A percentile compares a stretch with the other conserved stretches of the same genome.
Conservation (phyloP, 176 grass and related monocot species). For the Cenchrus americanus region DNA sequence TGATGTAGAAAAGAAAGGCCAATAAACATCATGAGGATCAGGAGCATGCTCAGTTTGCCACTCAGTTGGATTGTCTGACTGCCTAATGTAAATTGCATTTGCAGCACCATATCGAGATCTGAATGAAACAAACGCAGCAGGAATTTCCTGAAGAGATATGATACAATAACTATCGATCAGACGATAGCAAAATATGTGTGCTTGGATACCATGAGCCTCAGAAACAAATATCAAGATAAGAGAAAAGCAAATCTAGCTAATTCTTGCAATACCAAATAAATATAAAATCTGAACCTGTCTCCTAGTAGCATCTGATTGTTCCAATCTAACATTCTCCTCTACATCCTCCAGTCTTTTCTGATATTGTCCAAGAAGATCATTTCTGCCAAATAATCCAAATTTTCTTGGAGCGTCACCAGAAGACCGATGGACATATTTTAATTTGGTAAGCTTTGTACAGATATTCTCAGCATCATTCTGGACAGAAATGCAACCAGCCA, state of each 20-base stretch:
- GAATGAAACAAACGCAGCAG: conserved; percentile 85
- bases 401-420: conserved; percentile 42
- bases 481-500: conserved; percentile 40
- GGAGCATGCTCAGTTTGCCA: conserved; percentile 94
- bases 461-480: conserved; percentile 84
- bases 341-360: conserved; percentile 78
- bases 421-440: conserved; percentile 55
- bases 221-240: conserved; percentile 18
- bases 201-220: neutral
- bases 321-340: conserved; percentile 87
- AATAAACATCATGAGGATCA: conserved; percentile 85
- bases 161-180: conserved; percentile 26
- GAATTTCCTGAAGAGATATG: conserved; percentile 64
- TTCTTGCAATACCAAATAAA: neutral
- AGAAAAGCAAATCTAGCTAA: neutral
- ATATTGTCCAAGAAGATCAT: conserved; percentile 54
- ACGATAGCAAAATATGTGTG: conserved; percentile 11
- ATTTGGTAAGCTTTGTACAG: conserved; percentile 65
- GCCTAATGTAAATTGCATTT: conserved; percentile 71
- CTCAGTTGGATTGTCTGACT: conserved; percentile 77
- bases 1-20: conserved; percentile 92
- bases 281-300: conserved; percentile 55
- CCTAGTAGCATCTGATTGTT: conserved; percentile 73
- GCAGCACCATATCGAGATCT: conserved; percentile 79
- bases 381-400: conserved; percentile 73